These are phyloP conservation scores for Ceratobasidium sp. DNA, from an alignment of 1,284 basidiomycete species.

Conservation along the genomic window DNA sequence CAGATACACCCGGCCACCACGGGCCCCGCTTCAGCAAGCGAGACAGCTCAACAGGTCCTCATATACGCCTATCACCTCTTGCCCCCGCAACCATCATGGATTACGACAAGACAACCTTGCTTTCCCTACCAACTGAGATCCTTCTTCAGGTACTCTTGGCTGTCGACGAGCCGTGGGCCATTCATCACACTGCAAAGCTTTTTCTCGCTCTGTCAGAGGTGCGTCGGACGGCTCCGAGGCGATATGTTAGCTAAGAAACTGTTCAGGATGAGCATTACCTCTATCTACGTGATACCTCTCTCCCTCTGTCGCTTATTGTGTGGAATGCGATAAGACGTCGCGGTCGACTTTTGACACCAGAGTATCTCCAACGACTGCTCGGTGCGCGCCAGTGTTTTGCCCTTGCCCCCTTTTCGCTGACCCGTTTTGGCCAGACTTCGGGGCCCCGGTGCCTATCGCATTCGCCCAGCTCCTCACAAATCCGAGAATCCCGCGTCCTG, in stretches of 20 bases:
- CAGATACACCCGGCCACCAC: background rate
- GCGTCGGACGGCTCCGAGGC: background rate
- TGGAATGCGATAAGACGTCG: constrained; percentile 40
- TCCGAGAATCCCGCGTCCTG: constrained; percentile 41
- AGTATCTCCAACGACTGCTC: constrained; percentile 41
- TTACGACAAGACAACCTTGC: background rate
- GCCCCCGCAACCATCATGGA: constrained; percentile 28
- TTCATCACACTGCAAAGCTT: constrained; percentile 27
- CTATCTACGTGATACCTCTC: constrained; percentile 25
- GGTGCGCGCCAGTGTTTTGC: constrained; percentile 17
- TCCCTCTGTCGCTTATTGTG: constrained; percentile 38
- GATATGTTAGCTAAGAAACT: background rate
- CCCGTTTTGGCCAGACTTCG: constrained; percentile 6
- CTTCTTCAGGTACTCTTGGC: constrained; percentile 18
- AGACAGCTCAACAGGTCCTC: constrained; percentile 17
- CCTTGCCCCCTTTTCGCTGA: background rate
- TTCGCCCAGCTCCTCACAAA: constrained; percentile 45
- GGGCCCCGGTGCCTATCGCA: constrained; percentile 34
- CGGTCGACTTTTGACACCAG: constrained; percentile 24
- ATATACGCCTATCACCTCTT: constrained; percentile 20
- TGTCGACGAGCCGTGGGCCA: constrained; percentile 42
- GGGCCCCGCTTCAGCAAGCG: constrained; percentile 28
- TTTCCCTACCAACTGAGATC: constrained; percentile 30
- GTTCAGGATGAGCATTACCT: constrained; percentile 40
- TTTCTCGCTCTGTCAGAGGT: constrained; percentile 41